Base-by-base conservation (phyloP, 768 basidiomycete genomes). In the Brasilioporus rufonigricans region DNA sequence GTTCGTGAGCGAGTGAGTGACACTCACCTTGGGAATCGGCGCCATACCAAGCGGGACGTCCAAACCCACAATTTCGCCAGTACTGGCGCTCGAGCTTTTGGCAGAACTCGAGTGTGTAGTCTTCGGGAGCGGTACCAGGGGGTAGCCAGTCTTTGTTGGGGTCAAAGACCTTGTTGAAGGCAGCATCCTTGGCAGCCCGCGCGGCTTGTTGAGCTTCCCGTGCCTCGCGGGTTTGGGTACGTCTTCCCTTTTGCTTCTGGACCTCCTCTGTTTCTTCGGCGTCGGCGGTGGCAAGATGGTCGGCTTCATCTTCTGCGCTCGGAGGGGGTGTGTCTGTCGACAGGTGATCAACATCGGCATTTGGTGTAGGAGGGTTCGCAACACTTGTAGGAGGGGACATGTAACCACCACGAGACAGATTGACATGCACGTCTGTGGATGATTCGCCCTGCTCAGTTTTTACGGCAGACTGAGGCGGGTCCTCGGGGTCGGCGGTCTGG, bases 11-110 rank as follows among this genome's bases (percentile, higher is more conserved):
- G 33, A 31, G 4, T 1, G 14, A 46, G 24, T 10, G 51, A 27
- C 60, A 74, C 82, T 58, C 48, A 88, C 94, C 96, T 76, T 88
- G 84, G 57, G 93, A 87, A 70, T 99, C 97, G 4, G 97, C 97
- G 19, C 96, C 97, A 71, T 99, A 99, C 95, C 93, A 96, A 4
- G 95, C 85, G n/a, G 94, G 79, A 58, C 86, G 89, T 5, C 93
- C 91, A 4, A 96, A 70, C 0, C 93, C 86, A 70, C 92, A 85
- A 60, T 90, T 93, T 50, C 94, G 79, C 97, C 97, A 99, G 71
- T 85, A 98, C 51, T 87, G 80, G 29, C 94, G 78, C 73, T 98
- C 95, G 19, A 98, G 78, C 57, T 86, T 85, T 56, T 84, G 81
- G 68, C 95, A 97, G 56, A 91, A 89, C 57, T 96, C 93, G 13